phyloP scores from a whole-genome alignment of 1,284 basidiomycete genomes.

The Jaminaea rosea region DNA sequence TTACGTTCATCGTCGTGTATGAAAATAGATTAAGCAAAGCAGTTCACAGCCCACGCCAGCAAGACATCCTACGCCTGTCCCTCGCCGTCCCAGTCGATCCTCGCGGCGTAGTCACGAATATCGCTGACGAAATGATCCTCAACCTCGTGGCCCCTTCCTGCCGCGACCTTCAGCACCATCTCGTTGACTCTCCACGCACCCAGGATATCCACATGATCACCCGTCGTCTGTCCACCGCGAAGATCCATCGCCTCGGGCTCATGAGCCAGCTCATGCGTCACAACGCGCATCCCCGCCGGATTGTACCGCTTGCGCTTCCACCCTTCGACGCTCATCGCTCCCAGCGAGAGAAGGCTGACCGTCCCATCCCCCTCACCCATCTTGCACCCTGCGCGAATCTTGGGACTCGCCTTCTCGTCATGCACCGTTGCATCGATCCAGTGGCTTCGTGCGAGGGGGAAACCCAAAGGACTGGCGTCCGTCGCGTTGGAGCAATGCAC shows the following conservation, averaged over 20 bases:
- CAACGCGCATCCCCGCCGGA: conserved; percentile 65
- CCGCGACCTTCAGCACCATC: conserved; percentile 77
- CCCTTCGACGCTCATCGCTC: conserved; percentile 83
- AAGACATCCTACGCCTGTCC: too few relatives aligned
- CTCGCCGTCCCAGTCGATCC: conserved; percentile 25
- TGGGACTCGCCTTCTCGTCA: conserved; percentile 23
- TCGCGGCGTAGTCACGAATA: conserved; percentile 53
- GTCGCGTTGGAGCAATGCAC: conserved; percentile 18
- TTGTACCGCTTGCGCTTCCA: conserved; percentile 90
- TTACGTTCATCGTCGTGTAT: too few relatives aligned
- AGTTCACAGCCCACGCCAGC: too few relatives aligned
- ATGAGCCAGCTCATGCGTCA: conserved; percentile 85
- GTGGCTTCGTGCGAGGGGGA: conserved; percentile 23
- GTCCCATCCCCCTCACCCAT: conserved; percentile 73
- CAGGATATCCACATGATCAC: conserved; percentile 76
- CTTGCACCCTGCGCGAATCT: conserved; percentile 33
- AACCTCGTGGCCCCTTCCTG: conserved; percentile 52
- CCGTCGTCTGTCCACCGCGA: conserved; percentile 60
- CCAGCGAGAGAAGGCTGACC: conserved; percentile 76
- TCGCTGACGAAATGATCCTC: conserved; percentile 66
- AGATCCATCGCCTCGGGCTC: conserved; percentile 65
- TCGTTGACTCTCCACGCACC: conserved; percentile 80
- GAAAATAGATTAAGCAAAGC: too few relatives aligned
- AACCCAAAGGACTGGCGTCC: conserved; percentile 20
- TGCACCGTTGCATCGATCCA: conserved; percentile 9